Conservation (phyloP, 2,329 filamentous ascomycete species). For the Penicillium sp. region DNA sequence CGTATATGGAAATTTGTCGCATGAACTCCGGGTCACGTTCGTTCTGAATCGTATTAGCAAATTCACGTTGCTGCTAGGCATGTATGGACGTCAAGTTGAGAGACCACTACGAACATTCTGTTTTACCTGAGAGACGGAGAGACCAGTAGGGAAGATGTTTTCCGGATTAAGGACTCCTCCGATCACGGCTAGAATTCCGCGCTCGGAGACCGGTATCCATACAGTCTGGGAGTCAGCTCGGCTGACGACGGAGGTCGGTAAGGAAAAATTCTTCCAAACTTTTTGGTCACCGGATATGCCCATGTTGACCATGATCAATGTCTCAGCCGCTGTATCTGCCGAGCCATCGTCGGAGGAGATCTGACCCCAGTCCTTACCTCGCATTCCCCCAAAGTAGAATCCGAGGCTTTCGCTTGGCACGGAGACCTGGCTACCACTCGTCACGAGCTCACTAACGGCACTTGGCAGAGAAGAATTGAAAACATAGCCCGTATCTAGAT, state of each 20-base stretch:
- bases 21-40: conserved; percentile 27
- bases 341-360: conserved; percentile 39
- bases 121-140: conserved; percentile 3
- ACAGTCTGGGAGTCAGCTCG: conserved; percentile 60
- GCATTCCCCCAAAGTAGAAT: conserved; percentile 63
- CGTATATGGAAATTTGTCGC: conserved; percentile 32
- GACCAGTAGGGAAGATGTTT: conserved; percentile 7
- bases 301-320: conserved; percentile 58
- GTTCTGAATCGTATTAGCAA: conserved; percentile 4
- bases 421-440: conserved; percentile 57
- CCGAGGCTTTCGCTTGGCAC: conserved; percentile 64
- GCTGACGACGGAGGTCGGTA: conserved; percentile 46
- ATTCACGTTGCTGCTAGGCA: neutral
- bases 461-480: conserved; percentile 36
- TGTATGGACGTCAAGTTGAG: conserved; percentile 1
- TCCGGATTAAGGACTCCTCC: conserved; percentile 29
- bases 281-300: conserved; percentile 41
- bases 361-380: conserved; percentile 44
- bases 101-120: conserved; percentile 7
- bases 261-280: conserved; percentile 51
- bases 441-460: conserved; percentile 54
- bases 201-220: conserved; percentile 46
- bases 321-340: conserved; percentile 43
- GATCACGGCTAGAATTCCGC: conserved; percentile 32
- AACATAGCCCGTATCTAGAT: conserved; percentile 45